phyloP scores from a whole-genome alignment of 192 early-diverging fungal species.

The Entomortierella parvispora region DNA sequence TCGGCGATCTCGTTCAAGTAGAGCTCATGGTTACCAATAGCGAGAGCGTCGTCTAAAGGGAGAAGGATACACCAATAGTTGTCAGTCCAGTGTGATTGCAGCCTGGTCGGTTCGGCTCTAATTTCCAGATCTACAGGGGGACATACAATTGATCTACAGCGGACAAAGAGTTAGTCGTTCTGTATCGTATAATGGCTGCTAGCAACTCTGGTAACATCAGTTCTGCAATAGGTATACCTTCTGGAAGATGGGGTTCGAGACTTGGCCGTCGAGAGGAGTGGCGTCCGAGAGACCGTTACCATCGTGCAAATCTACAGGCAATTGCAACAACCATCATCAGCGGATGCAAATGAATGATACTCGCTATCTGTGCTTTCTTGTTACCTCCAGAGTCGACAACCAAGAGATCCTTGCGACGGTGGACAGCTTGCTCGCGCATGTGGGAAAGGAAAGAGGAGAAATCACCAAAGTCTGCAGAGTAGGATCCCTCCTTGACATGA shows the following conservation, averaged over 20 bases:
- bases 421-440: slow-evolving; percentile 58
- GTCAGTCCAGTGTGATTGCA: not conserved
- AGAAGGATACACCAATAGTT: not conserved
- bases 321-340: too few relatives aligned
- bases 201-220: too few relatives aligned
- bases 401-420: slow-evolving; percentile 60
- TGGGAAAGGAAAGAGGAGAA: slow-evolving; percentile 60
- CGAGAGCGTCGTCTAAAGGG: slow-evolving; percentile 26
- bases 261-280: slow-evolving; percentile 37
- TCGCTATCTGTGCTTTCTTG: not conserved
- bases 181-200: too few relatives aligned
- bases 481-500: slow-evolving; percentile 36
- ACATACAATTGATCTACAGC: slow-evolving; percentile 26
- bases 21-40: slow-evolving; percentile 48
- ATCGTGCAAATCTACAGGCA: slow-evolving; percentile 37
- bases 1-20: slow-evolving; percentile 34
- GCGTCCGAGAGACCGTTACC: slow-evolving; percentile 56
- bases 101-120: too few relatives aligned
- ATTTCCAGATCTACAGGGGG: slow-evolving; percentile 23
- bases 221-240: too few relatives aligned
- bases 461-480: slow-evolving; percentile 63
- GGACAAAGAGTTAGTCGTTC: not conserved
- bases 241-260: slow-evolving; percentile 51
- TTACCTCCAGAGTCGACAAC: slow-evolving; percentile 63
- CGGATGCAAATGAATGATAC: not conserved